Evolutionary conservation across 305 asterid species (phyloP).

Genomic region (Fraxinus greggii): DNA sequence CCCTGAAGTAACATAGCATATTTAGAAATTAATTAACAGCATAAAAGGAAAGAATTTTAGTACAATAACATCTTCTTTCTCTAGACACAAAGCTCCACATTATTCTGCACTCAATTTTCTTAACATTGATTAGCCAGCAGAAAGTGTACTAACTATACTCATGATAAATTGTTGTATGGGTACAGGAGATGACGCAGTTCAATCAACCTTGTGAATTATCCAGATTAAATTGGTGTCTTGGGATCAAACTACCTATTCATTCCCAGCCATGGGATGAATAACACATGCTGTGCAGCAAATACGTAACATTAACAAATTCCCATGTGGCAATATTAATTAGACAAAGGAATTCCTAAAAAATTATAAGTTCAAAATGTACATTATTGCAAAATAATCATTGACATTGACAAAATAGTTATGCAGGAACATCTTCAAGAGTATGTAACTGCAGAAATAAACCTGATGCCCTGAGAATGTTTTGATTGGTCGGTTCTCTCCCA

Average conservation of each 20-base stretch:
- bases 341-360: background rate
- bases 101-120: background rate
- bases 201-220: background rate
- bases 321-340: background rate
- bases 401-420: constrained; percentile 1
- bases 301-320: background rate
- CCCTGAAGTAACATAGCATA: constrained; percentile 51
- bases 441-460: constrained; percentile 40
- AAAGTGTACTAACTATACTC: background rate
- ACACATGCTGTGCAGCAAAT: background rate
- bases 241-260: background rate
- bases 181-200: background rate
- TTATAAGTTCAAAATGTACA: background rate
- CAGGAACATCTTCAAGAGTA: background rate
- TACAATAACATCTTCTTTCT: background rate
- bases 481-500: constrained; percentile 85
- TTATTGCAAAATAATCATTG: background rate
- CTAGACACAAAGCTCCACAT: constrained; percentile 2
- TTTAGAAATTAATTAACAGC: constrained; percentile 18
- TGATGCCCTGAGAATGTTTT: constrained; percentile 83
- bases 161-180: background rate
- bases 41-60: constrained; percentile 7
- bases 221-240: background rate
- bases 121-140: background rate
- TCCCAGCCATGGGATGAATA: background rate